Percentiles rank a stretch among this genome's conserved stretches.
phyloP scores from a whole-genome alignment of 202 grass and related monocot genomes.

The Elaeis oleifera region DNA sequence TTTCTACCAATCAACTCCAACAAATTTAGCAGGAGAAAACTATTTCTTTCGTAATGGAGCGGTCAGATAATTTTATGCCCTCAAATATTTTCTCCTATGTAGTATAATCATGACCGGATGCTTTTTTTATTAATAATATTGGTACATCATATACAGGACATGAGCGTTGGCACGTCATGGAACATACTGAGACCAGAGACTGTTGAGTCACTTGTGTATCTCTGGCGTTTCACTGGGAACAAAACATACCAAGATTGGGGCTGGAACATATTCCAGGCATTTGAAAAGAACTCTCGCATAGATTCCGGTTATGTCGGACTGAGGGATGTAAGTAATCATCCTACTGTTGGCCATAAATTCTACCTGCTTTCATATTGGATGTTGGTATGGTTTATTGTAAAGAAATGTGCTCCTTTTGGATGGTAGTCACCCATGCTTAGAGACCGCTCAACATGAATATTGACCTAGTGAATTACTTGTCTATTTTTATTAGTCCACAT shows the following conservation, averaged over 20 bases:
- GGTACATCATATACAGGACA: conserved; percentile 49
- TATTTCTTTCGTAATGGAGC: conserved; percentile 72
- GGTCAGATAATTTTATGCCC: conserved; percentile 30
- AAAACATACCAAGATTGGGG: conserved; percentile 99
- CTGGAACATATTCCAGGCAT: conserved; percentile 98
- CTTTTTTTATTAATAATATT: background rate
- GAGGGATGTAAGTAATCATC: conserved; percentile 63
- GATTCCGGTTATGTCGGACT: conserved; percentile 95
- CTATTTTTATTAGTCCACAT: too few species aligned
- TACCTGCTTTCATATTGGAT: background rate
- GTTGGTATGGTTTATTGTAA: too few species aligned
- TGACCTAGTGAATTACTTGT: too few species aligned
- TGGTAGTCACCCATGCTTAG: too few species aligned
- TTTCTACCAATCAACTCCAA: conserved; percentile 91
- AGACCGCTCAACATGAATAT: too few species aligned
- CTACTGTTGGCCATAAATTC: conserved; percentile 6
- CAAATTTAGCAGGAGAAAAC: conserved; percentile 95
- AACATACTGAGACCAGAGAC: conserved; percentile 99
- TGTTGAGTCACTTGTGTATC: conserved; percentile 90
- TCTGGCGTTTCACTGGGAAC: conserved; percentile 87
- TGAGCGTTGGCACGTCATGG: conserved; percentile 95
- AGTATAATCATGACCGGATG: background rate
- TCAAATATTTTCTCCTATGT: conserved; percentile 7
- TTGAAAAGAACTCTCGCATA: conserved; percentile 94
- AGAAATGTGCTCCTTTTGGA: too few species aligned